phyloP scores from a whole-genome alignment of 805 yeast species.

The Yarrowia sp. region DNA sequence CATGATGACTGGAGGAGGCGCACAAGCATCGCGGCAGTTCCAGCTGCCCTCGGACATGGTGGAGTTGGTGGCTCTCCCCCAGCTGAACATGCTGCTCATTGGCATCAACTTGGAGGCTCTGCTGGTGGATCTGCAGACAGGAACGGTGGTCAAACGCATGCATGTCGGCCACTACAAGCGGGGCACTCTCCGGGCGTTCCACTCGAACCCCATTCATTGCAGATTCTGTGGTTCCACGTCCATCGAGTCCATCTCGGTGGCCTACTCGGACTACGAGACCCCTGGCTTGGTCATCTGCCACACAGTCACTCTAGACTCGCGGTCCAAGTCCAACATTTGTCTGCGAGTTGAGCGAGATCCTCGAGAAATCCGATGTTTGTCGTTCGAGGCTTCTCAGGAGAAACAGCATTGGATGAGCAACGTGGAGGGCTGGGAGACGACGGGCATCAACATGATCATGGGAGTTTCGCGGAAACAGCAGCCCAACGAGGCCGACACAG shows the following conservation, averaged over 20 bases:
- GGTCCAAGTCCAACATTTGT: constrained; percentile 81
- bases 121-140: constrained; percentile 77
- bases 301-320: constrained; percentile 72
- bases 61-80: constrained; percentile 41
- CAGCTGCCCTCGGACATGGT: constrained; percentile 30
- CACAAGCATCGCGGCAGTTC: constrained; percentile 11
- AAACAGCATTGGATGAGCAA: constrained; percentile 68
- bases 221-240: constrained; percentile 91
- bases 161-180: constrained; percentile 68
- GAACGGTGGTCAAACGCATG: constrained; percentile 68
- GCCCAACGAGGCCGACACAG: constrained; percentile 26
- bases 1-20: constrained; percentile 10
- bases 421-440: constrained; percentile 80
- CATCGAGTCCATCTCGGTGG: constrained; percentile 71
- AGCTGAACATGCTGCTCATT: constrained; percentile 45
- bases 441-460: constrained; percentile 77
- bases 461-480: constrained; percentile 62
- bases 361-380: constrained; percentile 86
- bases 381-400: constrained; percentile 77
- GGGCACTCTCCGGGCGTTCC: constrained; percentile 70
- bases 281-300: constrained; percentile 67
- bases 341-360: constrained; percentile 92
- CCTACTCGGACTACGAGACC: constrained; percentile 67
- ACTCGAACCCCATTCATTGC: constrained; percentile 87
- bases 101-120: constrained; percentile 42